These are phyloP conservation scores for Scalesia atractyloides DNA, from an alignment of 129 eudicot genomes.

Conservation along the genomic window DNA sequence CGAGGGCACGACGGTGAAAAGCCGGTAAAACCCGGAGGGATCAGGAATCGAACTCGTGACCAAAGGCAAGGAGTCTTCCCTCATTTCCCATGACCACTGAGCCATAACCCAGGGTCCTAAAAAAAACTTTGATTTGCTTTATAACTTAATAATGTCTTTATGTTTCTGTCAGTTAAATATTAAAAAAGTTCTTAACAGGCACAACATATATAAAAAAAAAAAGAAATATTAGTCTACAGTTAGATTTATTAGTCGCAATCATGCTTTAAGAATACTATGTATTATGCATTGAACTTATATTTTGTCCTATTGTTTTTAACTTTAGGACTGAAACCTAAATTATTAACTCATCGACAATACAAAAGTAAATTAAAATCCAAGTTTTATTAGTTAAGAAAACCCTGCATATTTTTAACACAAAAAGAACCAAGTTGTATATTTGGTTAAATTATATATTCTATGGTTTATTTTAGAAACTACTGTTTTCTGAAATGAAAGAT, in stretches of 20 bases:
- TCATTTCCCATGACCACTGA: too few species aligned
- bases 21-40: too few species aligned
- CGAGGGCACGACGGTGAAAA: too few species aligned
- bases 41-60: too few species aligned
- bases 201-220: background rate
- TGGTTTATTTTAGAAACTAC: background rate
- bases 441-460: background rate
- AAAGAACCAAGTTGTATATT: too few species aligned
- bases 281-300: background rate
- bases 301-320: background rate
- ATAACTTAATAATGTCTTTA: conserved; percentile 4
- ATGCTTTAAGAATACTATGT: background rate
- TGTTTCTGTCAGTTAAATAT: background rate
- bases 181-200: background rate
- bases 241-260: background rate
- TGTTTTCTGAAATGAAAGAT: background rate
- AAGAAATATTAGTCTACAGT: background rate
- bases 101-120: too few species aligned
- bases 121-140: background rate
- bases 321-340: background rate
- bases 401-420: background rate
- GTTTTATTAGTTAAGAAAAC: background rate
- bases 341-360: background rate
- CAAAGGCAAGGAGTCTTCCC: too few species aligned
- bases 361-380: background rate